These are phyloP conservation scores for Scopulariopsis brevicaulis DNA, from an alignment of 2,329 filamentous ascomycete genomes.

Conservation along the genomic window DNA sequence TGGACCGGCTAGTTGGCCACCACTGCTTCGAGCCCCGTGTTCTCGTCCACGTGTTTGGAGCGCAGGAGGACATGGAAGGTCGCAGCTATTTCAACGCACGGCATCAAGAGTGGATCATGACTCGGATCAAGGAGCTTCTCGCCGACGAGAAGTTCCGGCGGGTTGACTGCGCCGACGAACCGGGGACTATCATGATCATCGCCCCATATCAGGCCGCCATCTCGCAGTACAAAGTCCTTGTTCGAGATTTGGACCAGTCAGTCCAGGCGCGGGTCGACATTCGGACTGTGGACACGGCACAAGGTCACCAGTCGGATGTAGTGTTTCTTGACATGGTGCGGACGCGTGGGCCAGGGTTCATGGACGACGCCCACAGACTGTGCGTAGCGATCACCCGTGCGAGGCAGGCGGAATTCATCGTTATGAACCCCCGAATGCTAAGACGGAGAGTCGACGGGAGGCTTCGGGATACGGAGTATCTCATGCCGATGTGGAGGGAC, in stretches of 20 bases:
- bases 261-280: constrained; percentile 22
- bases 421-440: constrained; percentile 29
- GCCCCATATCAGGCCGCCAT: constrained; percentile 29
- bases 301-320: constrained; percentile 35
- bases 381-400: constrained; percentile 34
- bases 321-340: constrained; percentile 35
- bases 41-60: constrained; percentile 17
- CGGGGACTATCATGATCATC: constrained; percentile 29
- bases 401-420: constrained; percentile 29
- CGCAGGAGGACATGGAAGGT: constrained; percentile 14
- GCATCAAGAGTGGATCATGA: constrained; percentile 25
- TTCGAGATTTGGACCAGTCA: constrained; percentile 14
- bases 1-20: constrained; percentile 14
- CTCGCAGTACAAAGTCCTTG: constrained; percentile 19
- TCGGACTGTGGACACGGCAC: constrained; percentile 30
- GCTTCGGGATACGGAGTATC: background rate
- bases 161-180: constrained; percentile 10
- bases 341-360: constrained; percentile 23
- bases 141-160: constrained; percentile 18
- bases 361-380: constrained; percentile 29
- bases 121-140: constrained; percentile 18
- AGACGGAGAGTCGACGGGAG: background rate
- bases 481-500: background rate
- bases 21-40: constrained; percentile 21
- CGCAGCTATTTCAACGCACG: constrained; percentile 27